Percentiles rank a stretch among this genome's conserved stretches.
phyloP scores from a whole-genome alignment of 306 rosid species.

The Cucumis melo region DNA sequence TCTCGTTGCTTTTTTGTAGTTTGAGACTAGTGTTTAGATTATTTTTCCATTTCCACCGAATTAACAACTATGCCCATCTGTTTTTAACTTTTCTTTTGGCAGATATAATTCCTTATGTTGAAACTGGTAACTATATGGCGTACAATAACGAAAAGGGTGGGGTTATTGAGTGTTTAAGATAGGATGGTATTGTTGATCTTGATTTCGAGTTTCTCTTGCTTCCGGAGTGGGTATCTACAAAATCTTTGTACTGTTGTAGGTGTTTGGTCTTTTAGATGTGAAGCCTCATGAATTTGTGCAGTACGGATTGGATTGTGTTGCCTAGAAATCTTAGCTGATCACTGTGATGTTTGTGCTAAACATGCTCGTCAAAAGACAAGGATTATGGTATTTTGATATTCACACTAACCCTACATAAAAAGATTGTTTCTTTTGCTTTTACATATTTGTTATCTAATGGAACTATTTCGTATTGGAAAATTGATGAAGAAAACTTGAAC shows the following conservation, averaged over 20 bases:
- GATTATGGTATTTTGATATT: constrained; percentile 90
- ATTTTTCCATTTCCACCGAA: background rate
- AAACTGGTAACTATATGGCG: constrained; percentile 55
- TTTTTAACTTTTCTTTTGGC: constrained; percentile 4
- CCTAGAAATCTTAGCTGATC: constrained; percentile 52
- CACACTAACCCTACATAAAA: background rate
- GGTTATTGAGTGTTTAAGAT: constrained; percentile 49
- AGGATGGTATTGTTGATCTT: constrained; percentile 43
- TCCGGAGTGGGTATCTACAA: constrained; percentile 61
- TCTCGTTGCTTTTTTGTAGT: background rate
- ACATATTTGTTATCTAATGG: background rate
- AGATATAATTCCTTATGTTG: constrained; percentile 86
- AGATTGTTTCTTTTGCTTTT: background rate
- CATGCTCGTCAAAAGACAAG: constrained; percentile 68
- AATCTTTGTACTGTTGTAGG: constrained; percentile 46
- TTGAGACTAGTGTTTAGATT: background rate
- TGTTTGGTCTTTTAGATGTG: constrained; percentile 72
- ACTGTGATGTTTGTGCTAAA: constrained; percentile 66
- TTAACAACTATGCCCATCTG: constrained; percentile 4
- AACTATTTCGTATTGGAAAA: background rate
- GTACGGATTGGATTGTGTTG: constrained; percentile 79
- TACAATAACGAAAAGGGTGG: constrained; percentile 82
- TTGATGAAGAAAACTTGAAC: background rate
- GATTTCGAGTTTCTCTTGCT: constrained; percentile 42
- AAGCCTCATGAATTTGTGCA: constrained; percentile 77